Conservation (phyloP, 192 early-diverging fungal species). For the Coemansia sp. region DNA sequence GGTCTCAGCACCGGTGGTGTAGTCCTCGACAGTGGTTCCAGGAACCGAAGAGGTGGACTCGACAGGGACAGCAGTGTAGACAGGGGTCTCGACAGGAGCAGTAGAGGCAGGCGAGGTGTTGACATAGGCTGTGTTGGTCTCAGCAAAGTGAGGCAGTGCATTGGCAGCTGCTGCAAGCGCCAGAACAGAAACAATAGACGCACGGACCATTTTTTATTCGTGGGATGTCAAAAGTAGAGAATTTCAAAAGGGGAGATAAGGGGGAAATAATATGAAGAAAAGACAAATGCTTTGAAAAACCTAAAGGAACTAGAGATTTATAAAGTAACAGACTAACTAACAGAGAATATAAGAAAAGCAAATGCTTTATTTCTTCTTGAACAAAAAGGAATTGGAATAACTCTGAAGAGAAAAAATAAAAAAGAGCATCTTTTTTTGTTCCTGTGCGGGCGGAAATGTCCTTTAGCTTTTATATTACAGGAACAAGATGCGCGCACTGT, state of each 20-base stretch:
- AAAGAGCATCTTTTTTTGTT: neutral
- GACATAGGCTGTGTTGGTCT: conserved; percentile 45
- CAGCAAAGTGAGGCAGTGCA: conserved; percentile 39
- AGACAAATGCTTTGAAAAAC: conserved; percentile 8
- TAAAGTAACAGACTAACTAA: conserved; percentile 1
- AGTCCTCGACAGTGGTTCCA: conserved; percentile 14
- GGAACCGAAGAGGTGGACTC: conserved; percentile 22
- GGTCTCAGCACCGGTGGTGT: conserved; percentile 9
- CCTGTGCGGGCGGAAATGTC: neutral
- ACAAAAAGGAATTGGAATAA: conserved; percentile 7
- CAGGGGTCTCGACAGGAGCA: conserved; percentile 12
- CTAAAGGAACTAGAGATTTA: neutral
- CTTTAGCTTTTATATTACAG: neutral
- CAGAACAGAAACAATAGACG: conserved; percentile 44
- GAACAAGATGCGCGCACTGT: neutral
- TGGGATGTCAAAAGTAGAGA: conserved; percentile 10
- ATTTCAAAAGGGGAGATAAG: conserved; percentile 9
- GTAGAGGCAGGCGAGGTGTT: conserved; percentile 12
- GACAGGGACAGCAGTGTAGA: conserved; percentile 9
- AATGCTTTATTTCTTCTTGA: conserved; percentile 7
- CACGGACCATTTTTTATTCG: conserved; percentile 42
- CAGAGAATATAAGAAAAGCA: conserved; percentile 9
- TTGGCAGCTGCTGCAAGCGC: conserved; percentile 44
- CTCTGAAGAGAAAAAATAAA: conserved; percentile 3
- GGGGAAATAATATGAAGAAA: conserved; percentile 8